Evolutionary conservation across 1,284 basidiomycete genomes (phyloP), one percentile per base, ranked within the genome.

Genomic region (Papiliotrema fonsecae): DNA sequence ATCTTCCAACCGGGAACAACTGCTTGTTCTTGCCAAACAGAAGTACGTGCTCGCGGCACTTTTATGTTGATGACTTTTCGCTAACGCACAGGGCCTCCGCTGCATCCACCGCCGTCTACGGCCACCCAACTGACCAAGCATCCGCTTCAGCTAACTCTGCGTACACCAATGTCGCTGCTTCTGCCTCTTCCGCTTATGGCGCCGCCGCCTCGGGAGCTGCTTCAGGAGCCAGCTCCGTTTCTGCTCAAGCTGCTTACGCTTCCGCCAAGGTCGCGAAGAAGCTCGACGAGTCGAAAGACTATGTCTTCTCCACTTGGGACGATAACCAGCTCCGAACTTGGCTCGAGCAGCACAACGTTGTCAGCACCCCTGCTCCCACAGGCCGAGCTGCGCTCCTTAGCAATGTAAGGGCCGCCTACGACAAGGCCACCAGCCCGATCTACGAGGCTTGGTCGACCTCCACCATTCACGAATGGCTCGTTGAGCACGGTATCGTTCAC

Each of bases 361-460:
- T 89, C 54, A 81, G 87, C 63, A 79, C 82, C 13, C 81, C 83
- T 55, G 74, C 78, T 16, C 75, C 83, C 51, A 80, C 79, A 50
- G 81, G 78, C 38, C 81, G 82, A 45, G 78, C 81, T n/a, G 82
- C 88, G 60, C 70, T 93, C 26, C 69, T 87, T 22, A 75, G 74
- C 16, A 77, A 84, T 65, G 86, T 90, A 78, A 77, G 78, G 39
- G 77, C 82, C 26, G 78, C 82, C 0, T 92, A 91, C 68, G 59
- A 61, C 50, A 81, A 81, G 28, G 76, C 77, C 40, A 76, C 80
- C 16, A 74, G 79, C 51, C 84, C 86, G 1, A 71, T 85, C 40
- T 97, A 87, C 80, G 77, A 87, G 30, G 81, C 83, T 4, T 97
- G 91, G 91, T 85, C 83, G 39, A 85, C 87, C 64, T 85, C 82